These are phyloP conservation scores for Fusarium denticulatum DNA, from an alignment of 2,329 filamentous ascomycete species.

Conservation along the genomic window DNA sequence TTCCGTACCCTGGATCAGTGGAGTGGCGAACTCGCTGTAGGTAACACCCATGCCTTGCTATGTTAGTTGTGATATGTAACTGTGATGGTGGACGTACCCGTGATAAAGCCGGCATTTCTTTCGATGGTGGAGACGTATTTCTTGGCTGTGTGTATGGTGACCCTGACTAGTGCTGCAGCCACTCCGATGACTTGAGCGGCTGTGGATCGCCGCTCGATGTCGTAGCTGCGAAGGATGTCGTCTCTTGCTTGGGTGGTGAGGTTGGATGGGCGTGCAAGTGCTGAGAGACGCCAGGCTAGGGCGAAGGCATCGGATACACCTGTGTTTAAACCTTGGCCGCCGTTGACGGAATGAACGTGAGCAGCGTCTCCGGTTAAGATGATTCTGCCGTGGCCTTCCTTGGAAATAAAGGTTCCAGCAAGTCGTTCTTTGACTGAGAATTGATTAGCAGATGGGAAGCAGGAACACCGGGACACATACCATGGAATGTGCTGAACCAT, in stretches of 20 bases:
- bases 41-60: conserved; percentile 22
- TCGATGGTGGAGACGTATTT: conserved; percentile 59
- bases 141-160: conserved; percentile 55
- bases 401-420: conserved; percentile 52
- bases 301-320: conserved; percentile 66
- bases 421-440: conserved; percentile 51
- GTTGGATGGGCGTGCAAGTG: conserved; percentile 40
- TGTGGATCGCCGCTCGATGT: conserved; percentile 55
- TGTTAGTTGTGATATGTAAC: not conserved
- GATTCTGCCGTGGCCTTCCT: conserved; percentile 54
- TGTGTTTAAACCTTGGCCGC: conserved; percentile 68
- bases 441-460: too few species aligned
- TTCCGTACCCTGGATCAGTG: conserved; percentile 6
- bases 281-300: conserved; percentile 61
- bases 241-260: not conserved
- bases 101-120: conserved; percentile 60
- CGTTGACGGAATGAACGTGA: conserved; percentile 65
- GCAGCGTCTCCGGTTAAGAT: conserved; percentile 67
- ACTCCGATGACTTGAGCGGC: conserved; percentile 59
- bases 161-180: conserved; percentile 57
- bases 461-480: conserved; percentile 34
- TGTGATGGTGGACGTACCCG: conserved; percentile 44
- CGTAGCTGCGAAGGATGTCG: conserved; percentile 54
- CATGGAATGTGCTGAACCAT: conserved; percentile 62
- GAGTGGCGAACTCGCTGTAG: conserved; percentile 18